phyloP scores from a whole-genome alignment of 2,329 filamentous ascomycete species.

The Colletotrichum higginsianum region DNA sequence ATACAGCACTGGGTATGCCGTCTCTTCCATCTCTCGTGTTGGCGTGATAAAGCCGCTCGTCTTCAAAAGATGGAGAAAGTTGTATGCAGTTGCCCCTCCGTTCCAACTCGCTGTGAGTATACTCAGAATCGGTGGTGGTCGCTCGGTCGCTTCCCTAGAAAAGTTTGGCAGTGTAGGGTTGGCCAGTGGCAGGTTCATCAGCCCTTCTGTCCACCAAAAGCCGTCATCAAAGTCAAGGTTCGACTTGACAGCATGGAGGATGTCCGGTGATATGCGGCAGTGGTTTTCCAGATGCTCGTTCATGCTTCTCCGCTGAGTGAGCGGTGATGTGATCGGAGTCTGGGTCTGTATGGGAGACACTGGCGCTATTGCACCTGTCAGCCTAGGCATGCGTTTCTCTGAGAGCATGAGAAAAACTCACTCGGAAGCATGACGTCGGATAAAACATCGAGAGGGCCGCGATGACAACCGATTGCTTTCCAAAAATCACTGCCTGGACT shows the following conservation, averaged over 20 bases:
- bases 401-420: conserved; percentile 48
- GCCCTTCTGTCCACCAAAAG: conserved; percentile 72
- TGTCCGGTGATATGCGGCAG: conserved; percentile 59
- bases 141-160: conserved; percentile 55
- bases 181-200: conserved; percentile 56
- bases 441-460: conserved; percentile 62
- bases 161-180: conserved; percentile 58
- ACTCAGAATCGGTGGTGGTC: conserved; percentile 64
- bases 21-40: conserved; percentile 64
- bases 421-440: conserved; percentile 66
- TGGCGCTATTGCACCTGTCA: conserved; percentile 55
- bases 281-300: conserved; percentile 66
- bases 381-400: not conserved
- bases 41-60: conserved; percentile 65
- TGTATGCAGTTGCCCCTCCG: conserved; percentile 62
- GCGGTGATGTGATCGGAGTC: conserved; percentile 66
- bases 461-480: conserved; percentile 66
- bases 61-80: conserved; percentile 67
- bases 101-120: conserved; percentile 69
- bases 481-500: conserved; percentile 62
- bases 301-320: conserved; percentile 63
- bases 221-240: conserved; percentile 69
- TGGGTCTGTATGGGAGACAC: conserved; percentile 65
- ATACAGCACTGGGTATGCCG: conserved; percentile 65
- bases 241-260: conserved; percentile 58